Evolutionary conservation across 108 stramenopile species (phyloP), one percentile per base, ranked within the genome.

Genomic region (Cyclotella kingstonii): DNA sequence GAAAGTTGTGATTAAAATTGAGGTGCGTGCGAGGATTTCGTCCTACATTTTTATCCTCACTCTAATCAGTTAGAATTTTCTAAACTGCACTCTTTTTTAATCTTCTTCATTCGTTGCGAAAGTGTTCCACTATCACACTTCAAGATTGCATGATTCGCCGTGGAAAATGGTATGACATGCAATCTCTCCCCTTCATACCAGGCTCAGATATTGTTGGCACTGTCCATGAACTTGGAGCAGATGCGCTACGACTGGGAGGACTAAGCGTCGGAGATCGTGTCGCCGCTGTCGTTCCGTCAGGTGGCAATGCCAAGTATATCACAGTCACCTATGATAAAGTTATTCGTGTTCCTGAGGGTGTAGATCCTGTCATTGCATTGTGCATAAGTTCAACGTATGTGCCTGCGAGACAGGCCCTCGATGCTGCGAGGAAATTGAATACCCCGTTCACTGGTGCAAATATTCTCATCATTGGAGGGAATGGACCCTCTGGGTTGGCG

Each of bases 331-430:
- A 71, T 44, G 60, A 68, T 6, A 28, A 61, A 0, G 30, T 91
- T 38, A 67, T 91, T 38, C 84, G 82, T 41, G 84, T 91, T 9
- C 80, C 86, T 4, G 28, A 45, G 14, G 70, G 34, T 17, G 73
- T 83, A 3, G 80, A 81, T 46, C 63, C 79, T 9, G 68, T 66
- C 10, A 36, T 17, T 14, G 82, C 82, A 8, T 68, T 75, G 5
- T 82, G 86, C 44, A 51, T 90, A 26, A 66, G 60, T 18, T 85
- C 85, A 43, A 84, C 81, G 0, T 91, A 88, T 47, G 73, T 91
- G 36, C 53, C 81, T 14, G 90, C 90, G 6, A 77, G 85, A 45
- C 81, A 87, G 68, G 67, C 79, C 5, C 53, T 88, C 19, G 71
- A 73, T 25, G 15, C 54, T 41, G 57, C 63, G 35, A 36, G 71